Evolutionary conservation across 768 basidiomycete species (phyloP).

Genomic region (Fistulinella prunicolor): DNA sequence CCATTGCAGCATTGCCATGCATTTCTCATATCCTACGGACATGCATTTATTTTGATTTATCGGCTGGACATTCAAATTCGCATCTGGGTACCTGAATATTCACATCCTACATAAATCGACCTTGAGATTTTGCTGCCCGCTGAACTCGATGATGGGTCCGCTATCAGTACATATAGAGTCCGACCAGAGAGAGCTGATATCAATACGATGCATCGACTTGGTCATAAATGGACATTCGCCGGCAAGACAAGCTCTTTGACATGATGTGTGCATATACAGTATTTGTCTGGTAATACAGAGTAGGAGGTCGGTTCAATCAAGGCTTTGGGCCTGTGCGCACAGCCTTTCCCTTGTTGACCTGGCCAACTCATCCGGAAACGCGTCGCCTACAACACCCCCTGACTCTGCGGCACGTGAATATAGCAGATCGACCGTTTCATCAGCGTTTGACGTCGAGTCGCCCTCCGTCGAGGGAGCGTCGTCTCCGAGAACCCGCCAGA

Average conservation of each 20-base stretch:
- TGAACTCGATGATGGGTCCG: not conserved
- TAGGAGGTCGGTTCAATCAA: too few relatives aligned
- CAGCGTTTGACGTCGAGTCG: constrained; percentile 17
- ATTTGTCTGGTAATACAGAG: too few relatives aligned
- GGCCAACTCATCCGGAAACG: constrained; percentile 20
- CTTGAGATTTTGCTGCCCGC: not conserved
- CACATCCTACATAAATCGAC: constrained; percentile 14
- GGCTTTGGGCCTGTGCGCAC: too few relatives aligned
- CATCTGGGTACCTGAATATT: constrained; percentile 3
- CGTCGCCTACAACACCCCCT: constrained; percentile 19
- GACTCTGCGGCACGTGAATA: constrained; percentile 22
- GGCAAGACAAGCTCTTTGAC: too few relatives aligned
- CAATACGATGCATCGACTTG: constrained; percentile 4
- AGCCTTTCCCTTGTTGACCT: constrained; percentile 15
- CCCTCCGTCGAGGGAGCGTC: constrained; percentile 2
- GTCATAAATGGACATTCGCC: constrained; percentile 4
- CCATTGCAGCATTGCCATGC: constrained; percentile 19
- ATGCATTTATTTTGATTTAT: constrained; percentile 27
- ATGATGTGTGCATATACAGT: too few relatives aligned
- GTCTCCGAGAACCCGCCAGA: constrained; percentile 17
- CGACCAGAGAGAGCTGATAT: not conserved
- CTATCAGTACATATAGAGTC: constrained; percentile 2
- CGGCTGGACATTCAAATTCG: constrained; percentile 13
- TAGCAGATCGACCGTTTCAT: constrained; percentile 24
- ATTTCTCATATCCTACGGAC: constrained; percentile 25